Base-by-base conservation (phyloP, 73 alveolate genomes). In the Paramecium primaurelia region DNA sequence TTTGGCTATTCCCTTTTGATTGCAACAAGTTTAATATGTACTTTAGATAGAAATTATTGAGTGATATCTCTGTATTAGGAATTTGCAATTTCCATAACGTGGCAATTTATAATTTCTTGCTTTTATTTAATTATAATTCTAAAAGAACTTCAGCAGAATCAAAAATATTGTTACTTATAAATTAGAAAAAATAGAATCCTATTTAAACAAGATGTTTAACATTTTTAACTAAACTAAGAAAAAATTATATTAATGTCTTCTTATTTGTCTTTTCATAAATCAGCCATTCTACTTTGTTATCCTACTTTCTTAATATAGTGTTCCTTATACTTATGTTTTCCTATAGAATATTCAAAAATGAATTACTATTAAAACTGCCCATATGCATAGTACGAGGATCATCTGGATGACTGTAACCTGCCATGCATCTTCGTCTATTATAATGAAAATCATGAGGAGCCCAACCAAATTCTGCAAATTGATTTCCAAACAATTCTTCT, bases 361-460 rank as follows among this genome's bases (percentile, higher is more conserved):
- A n/a, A 47, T 40, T 73, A 80, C 94, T 89, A 64, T 89, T 89
- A 34, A 89, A 71, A 11, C 92, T 45, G 7, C 73, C 86, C 80
- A 83, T 89, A 30, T 83, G 58, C 90, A 89, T 89, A 8, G 94
- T 83, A 71, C 94, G 49, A 7, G 94, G 92, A 42, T 89, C 94
- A 32, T 89, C 94, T 0, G 94, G 94, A 45, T 89, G 94, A 47
- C 69, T 45, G 20, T 89, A 89, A 16, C 94, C 94, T 1, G 47
- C 32, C 86, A 89, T 89, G 37, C 94, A 77, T 89, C 92, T 71
- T 6, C 18, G 20, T 71, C 94, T 71, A 20, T 71, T 89, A 51
- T 89, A 71, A 14, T 77, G 92, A 37, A 71, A 89, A 71, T 68
- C 94, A 73, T 89, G 94, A 28, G 94, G 94, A 58, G 77, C 69